Conservation (phyloP, 352 stramenopile species). For the Globisporangium middletonii region DNA sequence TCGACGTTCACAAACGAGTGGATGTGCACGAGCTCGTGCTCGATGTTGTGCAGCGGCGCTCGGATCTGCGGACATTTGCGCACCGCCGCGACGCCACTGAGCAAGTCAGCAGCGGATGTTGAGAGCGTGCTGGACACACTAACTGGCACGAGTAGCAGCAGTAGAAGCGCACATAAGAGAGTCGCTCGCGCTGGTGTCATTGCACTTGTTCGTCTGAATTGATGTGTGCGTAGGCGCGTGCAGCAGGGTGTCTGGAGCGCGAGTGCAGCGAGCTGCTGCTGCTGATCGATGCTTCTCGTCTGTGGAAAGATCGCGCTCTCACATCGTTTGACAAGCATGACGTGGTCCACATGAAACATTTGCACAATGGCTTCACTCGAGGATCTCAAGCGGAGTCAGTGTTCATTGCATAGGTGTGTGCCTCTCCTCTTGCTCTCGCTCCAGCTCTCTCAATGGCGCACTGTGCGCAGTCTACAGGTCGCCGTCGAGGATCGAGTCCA, state of each 20-base stretch:
- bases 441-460: neutral
- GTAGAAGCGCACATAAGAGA: neutral
- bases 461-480: neutral
- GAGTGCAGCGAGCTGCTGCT: too few relatives aligned
- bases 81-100: neutral
- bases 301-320: too few relatives aligned
- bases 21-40: conserved; percentile 31
- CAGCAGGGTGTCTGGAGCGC: too few relatives aligned
- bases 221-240: too few relatives aligned
- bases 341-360: neutral
- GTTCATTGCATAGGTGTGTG: neutral
- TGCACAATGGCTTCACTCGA: neutral
- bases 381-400: neutral
- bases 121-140: neutral
- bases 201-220: too few relatives aligned
- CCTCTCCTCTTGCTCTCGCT: neutral
- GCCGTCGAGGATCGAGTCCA: conserved; percentile 66
- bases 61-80: conserved; percentile 19
- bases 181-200: too few relatives aligned
- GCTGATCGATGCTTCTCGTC: too few relatives aligned
- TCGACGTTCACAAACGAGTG: conserved; percentile 28
- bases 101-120: too few relatives aligned
- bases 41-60: conserved; percentile 19
- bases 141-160: neutral
- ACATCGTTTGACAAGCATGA: too few relatives aligned